Base-by-base conservation (phyloP, 805 yeast genomes). In the Priceomyces castillae region DNA sequence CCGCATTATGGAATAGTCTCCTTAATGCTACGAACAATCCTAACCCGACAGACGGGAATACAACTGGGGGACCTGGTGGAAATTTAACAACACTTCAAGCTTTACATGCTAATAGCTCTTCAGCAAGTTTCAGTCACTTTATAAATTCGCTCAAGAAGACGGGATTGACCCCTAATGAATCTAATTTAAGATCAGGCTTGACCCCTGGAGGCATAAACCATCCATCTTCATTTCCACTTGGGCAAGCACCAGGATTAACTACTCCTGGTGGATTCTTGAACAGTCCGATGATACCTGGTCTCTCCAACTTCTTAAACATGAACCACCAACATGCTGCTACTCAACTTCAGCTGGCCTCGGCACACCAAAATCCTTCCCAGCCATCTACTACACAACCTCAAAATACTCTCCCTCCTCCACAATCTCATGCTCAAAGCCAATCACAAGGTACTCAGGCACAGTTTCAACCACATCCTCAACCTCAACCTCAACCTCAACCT, bases 131-230 rank as follows among this genome's bases (percentile, higher is more conserved):
- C 37, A 52, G 49, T 34, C 70, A 61, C 48, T 65, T 65, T 48
- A 49, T 61, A 11, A 59, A 55, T 48, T 54, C 62, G 16, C 57
- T 67, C 40, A 57, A 71, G 30, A 69, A 78, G 47, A 60, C 86
- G 0, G 92, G 89, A 0, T 67, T 87, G 37, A 83, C 90, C 0
- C 94, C 94, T 2, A 85, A 82, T 59, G 95, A 86, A 57, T 78
- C 88, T 4, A 76, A 81, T 39, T 51, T 87, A 39, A 72, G 95
- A 50, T 71, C 86, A 0, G 92, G 94, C 0, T 59, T 84, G 20
- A 82, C 90, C 0, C 90, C 90, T 0, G 86, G 82, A 1, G 64
- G 57, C 1, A 46, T 58, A 26, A 56, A 48, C 40, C 59, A 50
- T 11, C 47, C 48, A 6, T 54, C 56, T 12, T 74, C 69, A n/a